Percentiles rank a stretch among this genome's conserved stretches.
phyloP scores from a whole-genome alignment of 306 rosid genomes.

The Vicia faba region DNA sequence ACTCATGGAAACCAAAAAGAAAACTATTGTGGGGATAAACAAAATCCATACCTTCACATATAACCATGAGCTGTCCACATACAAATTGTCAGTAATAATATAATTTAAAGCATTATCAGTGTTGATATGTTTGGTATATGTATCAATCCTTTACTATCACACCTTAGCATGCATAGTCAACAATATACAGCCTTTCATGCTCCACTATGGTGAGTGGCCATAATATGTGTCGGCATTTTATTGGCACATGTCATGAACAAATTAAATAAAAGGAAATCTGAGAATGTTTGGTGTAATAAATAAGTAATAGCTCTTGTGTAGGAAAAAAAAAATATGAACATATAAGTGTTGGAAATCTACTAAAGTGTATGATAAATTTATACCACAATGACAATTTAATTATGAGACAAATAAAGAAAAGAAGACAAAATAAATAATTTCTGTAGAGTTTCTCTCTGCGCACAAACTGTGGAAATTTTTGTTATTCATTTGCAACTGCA shows the following conservation, averaged over 20 bases:
- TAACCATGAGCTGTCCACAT: conserved; percentile 4
- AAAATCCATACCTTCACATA: neutral
- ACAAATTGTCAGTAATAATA: neutral
- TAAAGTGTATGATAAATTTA: too few relatives aligned
- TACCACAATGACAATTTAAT: too few relatives aligned
- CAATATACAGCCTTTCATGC: conserved; percentile 27
- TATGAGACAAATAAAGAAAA: too few relatives aligned
- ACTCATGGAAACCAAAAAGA: neutral
- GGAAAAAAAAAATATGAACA: conserved; percentile 18
- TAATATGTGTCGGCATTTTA: conserved; percentile 22
- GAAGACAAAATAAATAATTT: too few relatives aligned
- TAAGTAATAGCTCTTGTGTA: conserved; percentile 8
- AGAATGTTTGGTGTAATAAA: conserved; percentile 23
- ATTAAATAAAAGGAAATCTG: conserved; percentile 21
- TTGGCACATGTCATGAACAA: conserved; percentile 36
- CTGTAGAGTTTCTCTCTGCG: too few relatives aligned
- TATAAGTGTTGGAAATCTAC: too few relatives aligned
- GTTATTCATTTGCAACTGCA: too few relatives aligned
- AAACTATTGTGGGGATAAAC: neutral
- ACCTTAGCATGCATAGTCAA: conserved; percentile 21
- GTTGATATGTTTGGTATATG: too few relatives aligned
- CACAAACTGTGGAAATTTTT: too few relatives aligned
- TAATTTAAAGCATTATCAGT: too few relatives aligned
- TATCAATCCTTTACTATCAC: too few relatives aligned
- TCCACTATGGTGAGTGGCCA: conserved; percentile 53